Evolutionary conservation across 305 asterid genomes (phyloP), one percentile per base, ranked within the genome.

Genomic region (Fraxinus platypoda): DNA sequence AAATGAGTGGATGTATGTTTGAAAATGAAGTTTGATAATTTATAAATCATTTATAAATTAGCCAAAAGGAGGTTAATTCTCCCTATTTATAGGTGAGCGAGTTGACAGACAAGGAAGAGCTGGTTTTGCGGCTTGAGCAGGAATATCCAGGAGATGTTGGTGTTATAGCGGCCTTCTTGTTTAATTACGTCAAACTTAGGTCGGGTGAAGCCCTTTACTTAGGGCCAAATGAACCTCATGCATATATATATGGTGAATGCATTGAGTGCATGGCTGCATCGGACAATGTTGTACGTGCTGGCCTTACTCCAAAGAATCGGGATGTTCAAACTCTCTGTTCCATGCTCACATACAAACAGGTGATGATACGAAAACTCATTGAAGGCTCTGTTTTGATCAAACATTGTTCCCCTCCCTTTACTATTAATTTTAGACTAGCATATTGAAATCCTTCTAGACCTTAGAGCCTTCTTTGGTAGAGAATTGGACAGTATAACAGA

Each of bases 231-330:
- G 98, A 93, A 85, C 99, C 97, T 46, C 99, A 96, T 84, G 98
- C 98, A 21, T 96, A 96, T 81, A 73, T 96, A 64, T 87, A 82
- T 8, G 99, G 99, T 5, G 99, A 96, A 74, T 96, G 98, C 79
- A 41, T 96, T 19, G 99, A 96, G 88, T 94, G 98, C 85, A 96
- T 96, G 99, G 99, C 98, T 80, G 92, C 99, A 52, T 96, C 99
- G 15, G 98, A 96, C 84, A 96, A 96, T 78, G 98, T 94, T 13
- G 98, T 96, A 17, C 98, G 98, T 0, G 99, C 99, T 74, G 99
- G 98, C 31, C 97, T 96, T 78, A 96, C 99, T 71, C 97, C 97
- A 17, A 96, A 96, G 88, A 26, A 86, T 78, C 91, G 97, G 59
- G 99, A 96, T 83, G 97, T 94, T 78, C 84, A 85, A 68, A 93